phyloP scores from a whole-genome alignment of 2,329 filamentous ascomycete species.

The Apiospora malaysiana region DNA sequence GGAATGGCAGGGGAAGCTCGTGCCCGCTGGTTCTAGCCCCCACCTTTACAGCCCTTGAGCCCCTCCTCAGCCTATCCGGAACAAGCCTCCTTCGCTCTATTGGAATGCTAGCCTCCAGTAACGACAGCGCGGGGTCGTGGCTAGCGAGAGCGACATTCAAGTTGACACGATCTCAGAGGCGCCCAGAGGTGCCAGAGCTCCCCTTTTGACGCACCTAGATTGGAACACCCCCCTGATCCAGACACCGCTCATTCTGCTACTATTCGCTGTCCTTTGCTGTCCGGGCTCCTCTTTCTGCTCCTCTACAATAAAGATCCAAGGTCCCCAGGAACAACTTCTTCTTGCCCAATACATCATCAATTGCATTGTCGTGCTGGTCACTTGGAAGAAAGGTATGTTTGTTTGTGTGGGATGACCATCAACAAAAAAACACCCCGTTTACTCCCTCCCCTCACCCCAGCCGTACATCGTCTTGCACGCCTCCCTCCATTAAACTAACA shows the following conservation, averaged over 20 bases:
- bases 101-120: slow-evolving; percentile 13
- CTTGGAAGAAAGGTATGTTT: slow-evolving; percentile 1
- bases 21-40: neutral
- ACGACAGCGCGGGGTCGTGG: slow-evolving; percentile 12
- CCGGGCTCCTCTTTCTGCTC: neutral
- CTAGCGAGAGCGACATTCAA: neutral
- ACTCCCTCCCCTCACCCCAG: neutral
- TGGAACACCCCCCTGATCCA: neutral
- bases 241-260: slow-evolving; percentile 18
- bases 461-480: neutral
- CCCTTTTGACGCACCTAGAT: slow-evolving; percentile 13
- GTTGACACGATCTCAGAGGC: neutral
- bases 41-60: neutral
- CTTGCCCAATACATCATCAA: neutral
- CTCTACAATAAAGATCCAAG: neutral
- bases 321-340: neutral
- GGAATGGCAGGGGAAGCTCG: neutral
- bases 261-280: neutral
- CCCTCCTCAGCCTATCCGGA: slow-evolving; percentile 16
- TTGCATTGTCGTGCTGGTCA: slow-evolving; percentile 18
- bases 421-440: neutral
- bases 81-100: slow-evolving; percentile 5
- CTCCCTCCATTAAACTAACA: neutral
- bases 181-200: neutral
- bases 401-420: neutral